Conservation (phyloP, 495 filamentous ascomycete genomes). For the Neurospora sp. region DNA sequence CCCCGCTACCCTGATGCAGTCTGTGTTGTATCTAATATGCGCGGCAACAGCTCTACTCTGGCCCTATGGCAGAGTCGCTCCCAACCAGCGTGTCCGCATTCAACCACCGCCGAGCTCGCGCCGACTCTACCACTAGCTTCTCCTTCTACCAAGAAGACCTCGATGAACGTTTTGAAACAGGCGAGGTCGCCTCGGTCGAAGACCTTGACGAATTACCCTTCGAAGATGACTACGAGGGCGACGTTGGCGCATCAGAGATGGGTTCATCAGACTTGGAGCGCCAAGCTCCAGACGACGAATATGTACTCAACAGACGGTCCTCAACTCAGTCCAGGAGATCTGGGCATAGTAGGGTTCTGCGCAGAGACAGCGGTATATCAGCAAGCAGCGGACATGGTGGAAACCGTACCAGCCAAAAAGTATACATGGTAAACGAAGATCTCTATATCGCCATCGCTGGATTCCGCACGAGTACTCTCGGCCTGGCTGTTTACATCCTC, state of each 20-base stretch:
- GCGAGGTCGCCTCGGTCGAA: conserved; percentile 4
- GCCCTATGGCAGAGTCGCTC: conserved; percentile 88
- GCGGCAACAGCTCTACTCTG: conserved; percentile 65
- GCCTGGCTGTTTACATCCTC: conserved; percentile 55
- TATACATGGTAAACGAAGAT: conserved; percentile 89
- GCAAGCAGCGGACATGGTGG: conserved; percentile 49
- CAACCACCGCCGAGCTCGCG: conserved; percentile 65
- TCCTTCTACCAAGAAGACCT: conserved; percentile 72
- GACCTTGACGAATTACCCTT: conserved; percentile 34
- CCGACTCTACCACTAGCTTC: conserved; percentile 81
- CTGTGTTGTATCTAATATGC: conserved; percentile 11
- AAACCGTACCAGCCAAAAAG: conserved; percentile 66
- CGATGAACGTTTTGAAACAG: conserved; percentile 23
- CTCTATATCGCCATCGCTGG: conserved; percentile 86
- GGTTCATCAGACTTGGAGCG: conserved; percentile 35
- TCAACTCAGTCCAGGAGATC: conserved; percentile 46
- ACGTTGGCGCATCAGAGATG: conserved; percentile 31
- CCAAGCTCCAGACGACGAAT: conserved; percentile 25
- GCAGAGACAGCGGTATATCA: conserved; percentile 49
- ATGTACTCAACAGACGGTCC: conserved; percentile 29
- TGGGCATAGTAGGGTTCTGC: conserved; percentile 62
- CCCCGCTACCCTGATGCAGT: neutral
- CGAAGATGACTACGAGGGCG: conserved; percentile 27
- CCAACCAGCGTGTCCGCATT: conserved; percentile 86
- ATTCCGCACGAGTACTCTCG: conserved; percentile 63